Conservation (phyloP, 2,329 filamentous ascomycete species). For the Calonectria fujianensis region DNA sequence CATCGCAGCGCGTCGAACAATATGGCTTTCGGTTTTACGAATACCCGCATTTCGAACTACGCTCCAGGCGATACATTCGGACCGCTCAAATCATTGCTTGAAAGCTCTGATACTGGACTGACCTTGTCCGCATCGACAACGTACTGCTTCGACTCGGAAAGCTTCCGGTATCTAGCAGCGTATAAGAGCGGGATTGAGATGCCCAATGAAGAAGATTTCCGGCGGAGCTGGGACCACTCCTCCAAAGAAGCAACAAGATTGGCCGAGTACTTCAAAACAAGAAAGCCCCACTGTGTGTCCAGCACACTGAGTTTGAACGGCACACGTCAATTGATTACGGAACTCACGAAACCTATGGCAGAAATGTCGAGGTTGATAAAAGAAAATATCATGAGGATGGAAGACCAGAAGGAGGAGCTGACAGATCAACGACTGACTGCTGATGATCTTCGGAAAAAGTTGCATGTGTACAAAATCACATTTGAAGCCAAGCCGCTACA, state of each 20-base stretch:
- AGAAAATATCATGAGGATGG: not conserved
- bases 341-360: not conserved
- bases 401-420: not conserved
- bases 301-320: not conserved
- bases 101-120: not conserved
- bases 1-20: not conserved
- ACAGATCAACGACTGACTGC: not conserved
- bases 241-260: not conserved
- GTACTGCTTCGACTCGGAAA: slow-evolving; percentile 3
- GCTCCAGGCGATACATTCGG: not conserved
- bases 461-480: not conserved
- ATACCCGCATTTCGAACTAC: not conserved
- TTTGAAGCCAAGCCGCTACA: not conserved
- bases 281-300: not conserved
- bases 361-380: not conserved
- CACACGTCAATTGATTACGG: not conserved
- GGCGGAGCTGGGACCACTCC: not conserved
- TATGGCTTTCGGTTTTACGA: not conserved
- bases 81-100: not conserved
- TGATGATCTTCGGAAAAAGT: not conserved
- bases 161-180: not conserved
- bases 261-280: not conserved
- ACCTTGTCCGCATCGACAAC: not conserved
- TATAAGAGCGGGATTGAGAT: not conserved
- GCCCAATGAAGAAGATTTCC: slow-evolving; percentile 2